Base-by-base conservation (phyloP, 1,284 basidiomycete genomes). In the Trametes versicolor region DNA sequence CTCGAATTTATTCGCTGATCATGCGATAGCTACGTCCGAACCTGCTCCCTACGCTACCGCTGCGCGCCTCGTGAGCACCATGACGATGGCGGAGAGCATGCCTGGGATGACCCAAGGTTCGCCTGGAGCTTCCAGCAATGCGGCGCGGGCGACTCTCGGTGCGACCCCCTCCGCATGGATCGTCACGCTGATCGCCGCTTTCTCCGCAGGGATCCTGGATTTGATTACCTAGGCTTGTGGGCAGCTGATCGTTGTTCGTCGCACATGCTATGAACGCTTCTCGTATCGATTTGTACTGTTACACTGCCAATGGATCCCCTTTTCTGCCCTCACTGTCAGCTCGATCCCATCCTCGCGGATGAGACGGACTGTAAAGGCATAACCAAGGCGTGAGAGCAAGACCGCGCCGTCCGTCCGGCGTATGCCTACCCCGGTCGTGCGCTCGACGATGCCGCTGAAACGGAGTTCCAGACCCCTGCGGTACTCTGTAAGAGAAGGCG, bases 41-140 rank as follows among this genome's bases (percentile, higher is more conserved):
- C 62, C 68, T 17, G 75, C 76, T 17, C 75, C 75, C 0, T 72
- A 74, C 21, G 70, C 72, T 27, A 67, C 72, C 1, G 50, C 64
- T 1, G 72, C 69, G 7, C 58, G 61, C 13, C 48, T 63, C 21
- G 58, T 25, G 54, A 43, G 55, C 50, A 60, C 65, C 66, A 67
- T n/a, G 60, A 58, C 23, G 63, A 56, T 32, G 71, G 72, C 32
- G 70, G 73, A 7, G 70, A 39, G 39, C 43, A 25, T 47, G 25
- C 58, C 65, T 2, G 19, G 15, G 5, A 37, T 63, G 34, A 66
- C 65, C 17, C 53, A 66, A 66, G 65, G 65, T 66, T 63, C 61
- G 61, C 61, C 25, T 36, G 19, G 43, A 39, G 48, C 61, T 25
- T 34, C 56, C 53, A 67, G 51, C 53, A 45, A 47, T 21, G 58